Conservation (phyloP, 2,329 filamentous ascomycete species). For the Colletotrichum shisoi region DNA sequence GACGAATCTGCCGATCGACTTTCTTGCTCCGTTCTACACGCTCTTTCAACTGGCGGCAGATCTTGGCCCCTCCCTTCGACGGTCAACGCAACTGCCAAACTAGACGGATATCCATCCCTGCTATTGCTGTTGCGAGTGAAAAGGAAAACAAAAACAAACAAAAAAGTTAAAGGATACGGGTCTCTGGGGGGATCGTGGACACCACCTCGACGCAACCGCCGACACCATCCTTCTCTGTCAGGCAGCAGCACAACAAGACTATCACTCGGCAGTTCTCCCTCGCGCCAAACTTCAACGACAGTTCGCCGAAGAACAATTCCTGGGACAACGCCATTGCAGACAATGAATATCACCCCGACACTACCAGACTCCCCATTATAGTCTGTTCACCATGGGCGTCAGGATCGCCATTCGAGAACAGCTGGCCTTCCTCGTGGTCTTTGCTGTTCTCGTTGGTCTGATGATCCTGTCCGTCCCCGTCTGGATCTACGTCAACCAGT, state of each 20-base stretch:
- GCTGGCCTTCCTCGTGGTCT: conserved; percentile 79
- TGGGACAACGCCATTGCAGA: conserved; percentile 27
- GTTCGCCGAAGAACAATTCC: neutral
- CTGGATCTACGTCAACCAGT: conserved; percentile 66
- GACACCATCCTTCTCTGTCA: conserved; percentile 10
- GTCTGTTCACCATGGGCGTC: conserved; percentile 59
- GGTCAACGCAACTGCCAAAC: neutral
- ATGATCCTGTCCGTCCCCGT: conserved; percentile 82
- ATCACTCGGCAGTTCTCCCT: neutral
- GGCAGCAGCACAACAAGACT: conserved; percentile 27
- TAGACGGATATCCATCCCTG: neutral
- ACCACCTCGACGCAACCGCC: neutral
- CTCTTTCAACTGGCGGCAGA: conserved; percentile 13
- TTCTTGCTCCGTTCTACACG: conserved; percentile 7
- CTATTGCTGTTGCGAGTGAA: conserved; percentile 4
- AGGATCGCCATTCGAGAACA: conserved; percentile 88
- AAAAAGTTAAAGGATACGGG: neutral
- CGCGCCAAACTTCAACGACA: conserved; percentile 12
- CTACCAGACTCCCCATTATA: conserved; percentile 34
- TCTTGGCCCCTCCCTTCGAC: neutral
- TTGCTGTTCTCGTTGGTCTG: conserved; percentile 76
- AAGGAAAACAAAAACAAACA: conserved; percentile 1
- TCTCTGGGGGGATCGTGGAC: conserved; percentile 13
- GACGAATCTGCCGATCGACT: conserved; percentile 9
- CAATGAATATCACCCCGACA: conserved; percentile 36